A percentile compares a stretch with the other conserved stretches of the same genome.
These are phyloP conservation scores for Biscogniauxia marginata DNA, from an alignment of 2,329 filamentous ascomycete genomes.

Conservation along the genomic window DNA sequence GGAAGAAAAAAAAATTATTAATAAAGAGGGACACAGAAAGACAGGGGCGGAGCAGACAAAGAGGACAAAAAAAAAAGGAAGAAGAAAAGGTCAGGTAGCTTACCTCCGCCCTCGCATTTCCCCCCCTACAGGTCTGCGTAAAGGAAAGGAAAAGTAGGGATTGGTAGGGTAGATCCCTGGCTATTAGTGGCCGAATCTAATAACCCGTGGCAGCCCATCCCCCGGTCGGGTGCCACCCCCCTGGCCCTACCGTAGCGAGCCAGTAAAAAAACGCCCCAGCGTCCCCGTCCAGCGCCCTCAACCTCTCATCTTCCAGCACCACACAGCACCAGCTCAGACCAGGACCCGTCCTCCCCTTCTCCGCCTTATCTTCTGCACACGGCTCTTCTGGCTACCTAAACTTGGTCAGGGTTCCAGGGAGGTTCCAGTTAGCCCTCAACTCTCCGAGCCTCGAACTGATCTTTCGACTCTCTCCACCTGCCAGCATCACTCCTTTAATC, in stretches of 20 bases:
- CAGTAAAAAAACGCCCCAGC: constrained; percentile 6
- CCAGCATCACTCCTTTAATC: not conserved
- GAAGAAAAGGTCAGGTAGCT: not conserved
- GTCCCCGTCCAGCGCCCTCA: not conserved
- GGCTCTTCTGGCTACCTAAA: not conserved
- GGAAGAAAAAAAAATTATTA: not conserved
- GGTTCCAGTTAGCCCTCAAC: not conserved
- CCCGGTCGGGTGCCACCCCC: constrained; percentile 8
- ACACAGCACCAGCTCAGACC: not conserved
- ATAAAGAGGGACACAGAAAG: not conserved
- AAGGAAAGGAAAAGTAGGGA: not conserved
- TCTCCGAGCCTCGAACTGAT: not conserved
- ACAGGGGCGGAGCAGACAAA: not conserved
- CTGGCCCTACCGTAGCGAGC: constrained; percentile 1
- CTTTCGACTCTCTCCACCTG: not conserved
- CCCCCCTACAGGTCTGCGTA: not conserved
- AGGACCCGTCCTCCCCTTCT: constrained; percentile 12
- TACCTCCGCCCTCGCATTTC: not conserved
- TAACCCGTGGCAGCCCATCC: constrained; percentile 14
- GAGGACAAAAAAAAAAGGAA: not conserved
- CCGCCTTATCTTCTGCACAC: constrained; percentile 13
- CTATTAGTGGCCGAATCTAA: constrained; percentile 19
- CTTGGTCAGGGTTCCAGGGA: constrained; percentile 1
- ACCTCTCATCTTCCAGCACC: not conserved
- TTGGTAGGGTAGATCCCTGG: constrained; percentile 2